These are phyloP conservation scores for Ogataea sp. DNA, from an alignment of 805 yeast genomes.

Conservation along the genomic window DNA sequence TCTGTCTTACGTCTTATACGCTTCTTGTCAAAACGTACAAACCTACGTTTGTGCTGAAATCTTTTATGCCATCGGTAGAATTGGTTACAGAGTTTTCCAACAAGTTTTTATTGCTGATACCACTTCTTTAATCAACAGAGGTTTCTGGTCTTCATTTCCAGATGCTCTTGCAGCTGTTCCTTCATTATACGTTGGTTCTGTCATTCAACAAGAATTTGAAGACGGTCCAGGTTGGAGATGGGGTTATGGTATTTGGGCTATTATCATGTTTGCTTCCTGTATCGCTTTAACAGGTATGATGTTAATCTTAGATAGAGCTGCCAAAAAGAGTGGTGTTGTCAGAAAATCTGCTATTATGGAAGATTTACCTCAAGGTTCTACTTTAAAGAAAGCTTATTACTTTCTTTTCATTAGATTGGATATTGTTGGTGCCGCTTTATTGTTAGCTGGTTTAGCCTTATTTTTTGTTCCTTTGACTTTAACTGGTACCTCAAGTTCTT, in stretches of 20 bases:
- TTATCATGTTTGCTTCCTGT: slow-evolving; percentile 58
- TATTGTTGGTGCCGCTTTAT: slow-evolving; percentile 48
- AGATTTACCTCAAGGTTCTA: slow-evolving; percentile 25
- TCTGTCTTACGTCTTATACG: slow-evolving; percentile 57
- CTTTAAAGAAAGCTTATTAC: slow-evolving; percentile 21
- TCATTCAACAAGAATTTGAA: slow-evolving; percentile 29
- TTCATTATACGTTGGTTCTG: slow-evolving; percentile 69
- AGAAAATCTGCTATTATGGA: slow-evolving; percentile 43
- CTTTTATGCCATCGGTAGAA: slow-evolving; percentile 46
- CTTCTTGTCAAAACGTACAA: slow-evolving; percentile 49
- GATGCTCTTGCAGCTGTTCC: slow-evolving; percentile 68
- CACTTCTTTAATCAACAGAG: slow-evolving; percentile 65
- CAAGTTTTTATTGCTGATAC: slow-evolving; percentile 57
- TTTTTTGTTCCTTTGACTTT: slow-evolving; percentile 66
- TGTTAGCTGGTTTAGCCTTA: slow-evolving; percentile 52
- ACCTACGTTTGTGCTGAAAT: slow-evolving; percentile 61
- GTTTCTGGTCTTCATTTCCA: slow-evolving; percentile 55
- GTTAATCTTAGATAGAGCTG: slow-evolving; percentile 51
- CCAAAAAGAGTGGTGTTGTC: slow-evolving; percentile 53
- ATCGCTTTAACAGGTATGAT: slow-evolving; percentile 47
- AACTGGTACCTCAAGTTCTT: slow-evolving; percentile 50
- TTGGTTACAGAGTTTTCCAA: slow-evolving; percentile 51
- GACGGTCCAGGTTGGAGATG: slow-evolving; percentile 47
- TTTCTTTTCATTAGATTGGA: slow-evolving; percentile 59
- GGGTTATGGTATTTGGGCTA: slow-evolving; percentile 79